Evolutionary conservation across 345 rosid genomes (phyloP).

Genomic region (Mangifera indica): DNA sequence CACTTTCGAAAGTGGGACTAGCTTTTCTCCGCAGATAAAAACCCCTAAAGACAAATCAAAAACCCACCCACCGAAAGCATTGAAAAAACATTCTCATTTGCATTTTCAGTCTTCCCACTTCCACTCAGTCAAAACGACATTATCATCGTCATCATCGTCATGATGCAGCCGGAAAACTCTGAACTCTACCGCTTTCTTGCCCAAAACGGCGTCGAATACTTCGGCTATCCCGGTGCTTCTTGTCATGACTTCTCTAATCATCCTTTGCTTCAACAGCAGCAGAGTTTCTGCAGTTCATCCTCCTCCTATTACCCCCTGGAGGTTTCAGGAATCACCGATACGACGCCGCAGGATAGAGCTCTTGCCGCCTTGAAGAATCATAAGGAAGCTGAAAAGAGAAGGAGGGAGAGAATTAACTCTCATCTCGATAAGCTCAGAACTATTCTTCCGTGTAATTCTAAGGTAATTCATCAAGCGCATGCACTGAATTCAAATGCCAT

Average conservation of each 20-base stretch:
- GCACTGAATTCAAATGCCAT: neutral
- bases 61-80: conserved; percentile 56
- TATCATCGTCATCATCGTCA: conserved; percentile 17
- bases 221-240: conserved; percentile 24
- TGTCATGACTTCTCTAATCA: conserved; percentile 9
- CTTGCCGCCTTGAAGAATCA: conserved; percentile 83
- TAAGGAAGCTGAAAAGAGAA: conserved; percentile 91
- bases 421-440: conserved; percentile 89
- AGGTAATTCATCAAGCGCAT: conserved; percentile 45
- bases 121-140: neutral
- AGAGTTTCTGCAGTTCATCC: conserved; percentile 67
- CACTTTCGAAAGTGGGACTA: conserved; percentile 7
- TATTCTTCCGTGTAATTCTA: conserved; percentile 93
- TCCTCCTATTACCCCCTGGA: conserved; percentile 55
- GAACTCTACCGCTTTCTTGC: conserved; percentile 46
- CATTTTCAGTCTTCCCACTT: neutral
- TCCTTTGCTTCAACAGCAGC: conserved; percentile 13
- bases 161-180: conserved; percentile 48
- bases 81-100: conserved; percentile 13
- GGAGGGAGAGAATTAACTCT: conserved; percentile 87
- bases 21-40: conserved; percentile 16
- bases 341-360: conserved; percentile 78
- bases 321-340: conserved; percentile 55
- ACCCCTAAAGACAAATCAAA: conserved; percentile 33
- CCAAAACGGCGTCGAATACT: conserved; percentile 35